Evolutionary conservation across 2,329 filamentous ascomycete genomes (phyloP).

Genomic region (Drechslerella dactyloides): DNA sequence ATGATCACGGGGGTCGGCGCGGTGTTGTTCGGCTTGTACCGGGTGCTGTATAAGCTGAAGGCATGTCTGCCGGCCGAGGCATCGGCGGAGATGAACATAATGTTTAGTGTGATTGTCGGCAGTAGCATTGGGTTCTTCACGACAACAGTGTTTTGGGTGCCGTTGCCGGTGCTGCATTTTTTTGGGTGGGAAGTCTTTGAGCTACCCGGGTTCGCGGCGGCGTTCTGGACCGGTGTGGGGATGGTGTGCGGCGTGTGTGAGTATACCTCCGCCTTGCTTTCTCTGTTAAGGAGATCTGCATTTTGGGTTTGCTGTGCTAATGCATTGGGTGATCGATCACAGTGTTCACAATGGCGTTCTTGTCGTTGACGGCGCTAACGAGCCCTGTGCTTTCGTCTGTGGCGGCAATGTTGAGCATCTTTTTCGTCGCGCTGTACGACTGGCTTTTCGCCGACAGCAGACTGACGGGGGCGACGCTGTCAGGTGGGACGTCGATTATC

Average conservation of each 20-base stretch:
- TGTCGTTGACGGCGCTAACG: slow-evolving; percentile 42
- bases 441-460: slow-evolving; percentile 35
- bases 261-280: not conserved
- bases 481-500: slow-evolving; percentile 38
- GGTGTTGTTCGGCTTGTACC: slow-evolving; percentile 37
- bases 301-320: no score
- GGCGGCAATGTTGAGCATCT: slow-evolving; percentile 47
- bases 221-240: slow-evolving; percentile 38
- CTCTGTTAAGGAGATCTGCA: not conserved
- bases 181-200: slow-evolving; percentile 26
- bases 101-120: slow-evolving; percentile 36
- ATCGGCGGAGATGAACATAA: slow-evolving; percentile 44
- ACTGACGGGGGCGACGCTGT: slow-evolving; percentile 32
- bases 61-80: slow-evolving; percentile 40
- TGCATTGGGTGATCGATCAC: not conserved
- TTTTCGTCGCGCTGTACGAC: slow-evolving; percentile 42
- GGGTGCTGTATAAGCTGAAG: slow-evolving; percentile 43
- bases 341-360: slow-evolving; percentile 40
- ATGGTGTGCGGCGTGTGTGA: slow-evolving; percentile 28
- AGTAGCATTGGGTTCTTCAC: slow-evolving; percentile 47
- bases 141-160: slow-evolving; percentile 41
- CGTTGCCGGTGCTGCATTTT: slow-evolving; percentile 39
- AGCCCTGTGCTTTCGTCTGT: slow-evolving; percentile 44
- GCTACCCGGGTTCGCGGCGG: slow-evolving; percentile 16
- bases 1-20: slow-evolving; percentile 38